phyloP scores from a whole-genome alignment of 441 rosid species.

The Pelargonium australe region DNA sequence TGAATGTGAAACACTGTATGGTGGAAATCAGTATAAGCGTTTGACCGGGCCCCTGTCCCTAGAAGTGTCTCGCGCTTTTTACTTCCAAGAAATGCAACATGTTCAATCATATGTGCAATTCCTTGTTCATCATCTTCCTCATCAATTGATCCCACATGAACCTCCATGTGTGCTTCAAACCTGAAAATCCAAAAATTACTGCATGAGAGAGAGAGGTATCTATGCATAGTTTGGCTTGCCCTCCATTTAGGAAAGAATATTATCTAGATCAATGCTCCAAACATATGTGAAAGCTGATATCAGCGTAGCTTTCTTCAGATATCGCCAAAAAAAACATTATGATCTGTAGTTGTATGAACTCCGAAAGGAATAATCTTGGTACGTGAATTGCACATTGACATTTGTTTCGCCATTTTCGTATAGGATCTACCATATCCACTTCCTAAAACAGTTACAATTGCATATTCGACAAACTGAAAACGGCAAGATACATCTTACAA shows the following conservation, averaged over 20 bases:
- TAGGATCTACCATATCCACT: neutral
- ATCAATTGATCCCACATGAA: conserved; percentile 94
- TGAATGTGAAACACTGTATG: conserved; percentile 99
- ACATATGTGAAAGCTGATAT: neutral
- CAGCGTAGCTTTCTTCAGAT: neutral
- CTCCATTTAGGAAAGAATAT: neutral
- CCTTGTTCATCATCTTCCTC: conserved; percentile 99
- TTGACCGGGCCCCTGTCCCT: conserved; percentile 95
- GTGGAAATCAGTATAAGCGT: conserved; percentile 99
- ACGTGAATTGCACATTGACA: neutral
- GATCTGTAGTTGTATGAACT: neutral
- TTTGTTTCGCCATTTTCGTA: neutral
- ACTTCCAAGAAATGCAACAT: conserved; percentile 97
- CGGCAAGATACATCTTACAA: conserved; percentile 1
- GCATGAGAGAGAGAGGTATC: neutral
- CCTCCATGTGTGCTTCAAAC: conserved; percentile 99
- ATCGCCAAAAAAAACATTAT: neutral
- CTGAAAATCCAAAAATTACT: conserved; percentile 35
- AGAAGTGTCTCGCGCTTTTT: conserved; percentile 98
- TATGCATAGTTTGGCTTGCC: neutral
- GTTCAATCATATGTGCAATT: conserved; percentile 99
- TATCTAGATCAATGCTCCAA: neutral
- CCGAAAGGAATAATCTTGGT: neutral
- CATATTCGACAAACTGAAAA: too few relatives aligned
- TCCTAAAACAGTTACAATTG: neutral